Evolutionary conservation across 805 yeast species (phyloP).

Genomic region (Cyberlindnera suaveolens): DNA sequence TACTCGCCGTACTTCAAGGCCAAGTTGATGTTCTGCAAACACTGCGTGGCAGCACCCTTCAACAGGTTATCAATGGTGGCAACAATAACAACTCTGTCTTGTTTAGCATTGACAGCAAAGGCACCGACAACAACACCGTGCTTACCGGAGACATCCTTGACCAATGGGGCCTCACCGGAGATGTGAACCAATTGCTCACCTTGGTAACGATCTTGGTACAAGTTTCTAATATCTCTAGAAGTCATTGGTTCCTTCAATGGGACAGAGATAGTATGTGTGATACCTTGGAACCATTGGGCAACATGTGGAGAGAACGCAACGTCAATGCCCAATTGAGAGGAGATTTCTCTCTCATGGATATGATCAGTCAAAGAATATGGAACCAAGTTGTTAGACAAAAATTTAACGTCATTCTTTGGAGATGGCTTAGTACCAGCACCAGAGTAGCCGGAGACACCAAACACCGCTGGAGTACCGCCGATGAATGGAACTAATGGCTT

Average conservation of each 20-base stretch:
- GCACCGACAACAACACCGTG: conserved; percentile 96
- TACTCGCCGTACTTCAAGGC: conserved; percentile 88
- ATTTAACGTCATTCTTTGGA: conserved; percentile 81
- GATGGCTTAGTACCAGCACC: conserved; percentile 99
- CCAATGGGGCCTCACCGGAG: conserved; percentile 90
- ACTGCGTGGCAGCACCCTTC: conserved; percentile 98
- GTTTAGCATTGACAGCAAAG: conserved; percentile 83
- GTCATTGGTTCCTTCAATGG: conserved; percentile 72
- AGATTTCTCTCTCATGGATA: conserved; percentile 92
- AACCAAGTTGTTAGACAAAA: conserved; percentile 75
- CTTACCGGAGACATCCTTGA: conserved; percentile 84
- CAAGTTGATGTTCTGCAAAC: conserved; percentile 91
- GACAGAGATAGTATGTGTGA: conserved; percentile 83
- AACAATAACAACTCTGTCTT: conserved; percentile 86
- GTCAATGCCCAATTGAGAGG: conserved; percentile 65
- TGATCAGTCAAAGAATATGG: conserved; percentile 97
- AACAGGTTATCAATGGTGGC: conserved; percentile 94
- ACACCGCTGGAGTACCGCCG: conserved; percentile 72
- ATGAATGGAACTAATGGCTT: conserved; percentile 74
- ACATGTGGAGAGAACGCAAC: conserved; percentile 96
- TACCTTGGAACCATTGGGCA: conserved; percentile 99
- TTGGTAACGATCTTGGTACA: conserved; percentile 83
- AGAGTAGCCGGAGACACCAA: conserved; percentile 97
- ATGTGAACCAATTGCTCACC: conserved; percentile 82
- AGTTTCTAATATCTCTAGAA: conserved; percentile 73